Evolutionary conservation across 768 basidiomycete genomes (phyloP).

Genomic region (Macrolepiota dolichaula): DNA sequence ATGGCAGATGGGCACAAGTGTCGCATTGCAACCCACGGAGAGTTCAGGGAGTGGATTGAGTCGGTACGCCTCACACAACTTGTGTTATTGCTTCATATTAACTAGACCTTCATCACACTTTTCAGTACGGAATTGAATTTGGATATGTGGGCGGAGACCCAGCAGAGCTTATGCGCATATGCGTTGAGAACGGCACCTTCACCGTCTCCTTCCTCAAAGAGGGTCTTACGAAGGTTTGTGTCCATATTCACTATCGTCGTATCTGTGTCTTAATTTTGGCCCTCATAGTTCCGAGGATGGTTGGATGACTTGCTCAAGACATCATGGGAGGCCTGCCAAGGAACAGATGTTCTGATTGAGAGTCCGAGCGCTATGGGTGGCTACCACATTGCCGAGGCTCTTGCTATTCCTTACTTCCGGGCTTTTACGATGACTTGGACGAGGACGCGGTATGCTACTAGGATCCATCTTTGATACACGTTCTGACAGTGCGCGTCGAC

Average conservation of each 20-base stretch:
- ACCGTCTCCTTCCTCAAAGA: constrained; percentile 95
- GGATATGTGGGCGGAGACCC: constrained; percentile 95
- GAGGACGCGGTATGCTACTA: constrained; percentile 62
- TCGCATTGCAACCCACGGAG: constrained; percentile 92
- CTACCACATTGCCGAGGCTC: constrained; percentile 93
- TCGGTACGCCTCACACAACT: constrained; percentile 50
- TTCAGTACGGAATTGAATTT: constrained; percentile 92
- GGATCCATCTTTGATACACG: not conserved
- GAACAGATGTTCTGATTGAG: constrained; percentile 90
- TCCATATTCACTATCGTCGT: not conserved
- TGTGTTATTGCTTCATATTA: constrained; percentile 2
- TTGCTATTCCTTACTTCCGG: constrained; percentile 90
- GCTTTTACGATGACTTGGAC: constrained; percentile 99
- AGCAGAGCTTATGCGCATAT: constrained; percentile 96
- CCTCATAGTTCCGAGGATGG: constrained; percentile 89
- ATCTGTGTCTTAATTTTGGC: constrained; percentile 2
- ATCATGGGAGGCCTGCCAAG: constrained; percentile 96
- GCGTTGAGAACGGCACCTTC: constrained; percentile 97
- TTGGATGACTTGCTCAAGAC: constrained; percentile 93
- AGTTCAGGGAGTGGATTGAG: constrained; percentile 95
- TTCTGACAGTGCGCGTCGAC: constrained; percentile 10
- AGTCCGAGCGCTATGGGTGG: constrained; percentile 98
- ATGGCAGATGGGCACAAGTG: constrained; percentile 86
- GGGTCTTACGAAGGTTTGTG: constrained; percentile 71
- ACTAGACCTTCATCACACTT: not conserved